Percentiles rank a stretch among this genome's conserved stretches.
Evolutionary conservation across 805 yeast genomes (phyloP).

Genomic region (Ogataea pini): DNA sequence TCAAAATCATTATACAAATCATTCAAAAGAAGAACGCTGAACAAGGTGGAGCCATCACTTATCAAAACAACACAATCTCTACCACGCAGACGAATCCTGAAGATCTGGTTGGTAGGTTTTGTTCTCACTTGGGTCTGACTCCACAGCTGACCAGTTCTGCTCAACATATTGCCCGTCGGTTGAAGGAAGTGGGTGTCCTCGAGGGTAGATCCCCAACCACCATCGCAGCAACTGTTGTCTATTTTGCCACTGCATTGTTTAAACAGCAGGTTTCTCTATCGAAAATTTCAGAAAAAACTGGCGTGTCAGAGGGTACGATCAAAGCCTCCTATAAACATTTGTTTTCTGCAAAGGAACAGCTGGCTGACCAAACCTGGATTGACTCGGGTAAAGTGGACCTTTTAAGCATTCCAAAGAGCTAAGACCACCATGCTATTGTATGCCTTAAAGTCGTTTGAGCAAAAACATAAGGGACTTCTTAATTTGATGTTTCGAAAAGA

Average conservation of each 20-base stretch:
- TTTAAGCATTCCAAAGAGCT: slow-evolving; percentile 17
- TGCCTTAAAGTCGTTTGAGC: neutral
- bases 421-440: neutral
- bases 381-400: slow-evolving; percentile 63
- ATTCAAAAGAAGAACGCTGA: slow-evolving; percentile 56
- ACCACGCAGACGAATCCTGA: slow-evolving; percentile 90
- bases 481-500: slow-evolving; percentile 3
- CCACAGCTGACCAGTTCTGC: slow-evolving; percentile 89
- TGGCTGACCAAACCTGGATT: slow-evolving; percentile 79
- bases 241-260: slow-evolving; percentile 89
- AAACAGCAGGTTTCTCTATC: slow-evolving; percentile 73
- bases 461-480: slow-evolving; percentile 1
- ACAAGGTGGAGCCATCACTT: slow-evolving; percentile 43
- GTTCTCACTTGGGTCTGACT: slow-evolving; percentile 88
- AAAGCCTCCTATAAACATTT: slow-evolving; percentile 86
- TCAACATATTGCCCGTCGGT: slow-evolving; percentile 85
- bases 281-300: slow-evolving; percentile 86
- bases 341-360: slow-evolving; percentile 67
- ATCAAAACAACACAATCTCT: slow-evolving; percentile 50
- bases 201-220: slow-evolving; percentile 98
- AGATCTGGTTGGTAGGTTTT: slow-evolving; percentile 91
- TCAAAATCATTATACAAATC: slow-evolving; percentile 70
- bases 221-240: slow-evolving; percentile 95
- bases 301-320: slow-evolving; percentile 96
- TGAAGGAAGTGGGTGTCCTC: slow-evolving; percentile 87